A percentile compares a stretch with the other conserved stretches of the same genome.
Evolutionary conservation across 257 asterid genomes (phyloP).

Genomic region (Rehmannia glutinosa): DNA sequence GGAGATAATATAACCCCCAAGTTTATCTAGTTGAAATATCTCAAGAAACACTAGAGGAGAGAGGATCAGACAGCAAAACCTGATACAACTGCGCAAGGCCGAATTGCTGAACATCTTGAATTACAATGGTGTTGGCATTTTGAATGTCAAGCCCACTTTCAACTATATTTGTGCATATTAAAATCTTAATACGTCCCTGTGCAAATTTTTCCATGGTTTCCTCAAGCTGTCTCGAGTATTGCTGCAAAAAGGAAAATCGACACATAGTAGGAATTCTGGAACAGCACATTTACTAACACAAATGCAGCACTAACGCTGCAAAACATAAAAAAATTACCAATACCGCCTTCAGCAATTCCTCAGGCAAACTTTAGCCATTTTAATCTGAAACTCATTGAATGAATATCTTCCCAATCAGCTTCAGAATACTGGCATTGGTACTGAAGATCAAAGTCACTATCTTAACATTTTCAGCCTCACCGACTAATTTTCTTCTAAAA

Average conservation of each 20-base stretch:
- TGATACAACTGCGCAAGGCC: slow-evolving; percentile 98
- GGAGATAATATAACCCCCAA: background rate
- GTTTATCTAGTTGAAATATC: slow-evolving; percentile 1
- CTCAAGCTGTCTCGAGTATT: slow-evolving; percentile 92
- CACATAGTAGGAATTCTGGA: slow-evolving; percentile 12
- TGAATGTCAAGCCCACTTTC: slow-evolving; percentile 99
- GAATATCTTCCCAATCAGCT: too few species aligned
- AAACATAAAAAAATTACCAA: too few species aligned
- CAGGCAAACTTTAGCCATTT: too few species aligned
- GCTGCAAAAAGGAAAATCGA: slow-evolving; percentile 50
- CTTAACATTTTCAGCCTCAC: too few species aligned
- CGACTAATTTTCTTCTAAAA: background rate
- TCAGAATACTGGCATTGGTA: too few species aligned
- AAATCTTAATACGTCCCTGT: slow-evolving; percentile 69
- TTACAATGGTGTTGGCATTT: slow-evolving; percentile 87
- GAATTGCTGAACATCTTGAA: slow-evolving; percentile 95
- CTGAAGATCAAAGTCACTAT: too few species aligned
- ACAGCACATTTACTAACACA: slow-evolving; percentile 2
- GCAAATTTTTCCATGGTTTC: slow-evolving; percentile 93
- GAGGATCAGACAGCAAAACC: slow-evolving; percentile 41
- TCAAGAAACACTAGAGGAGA: slow-evolving; percentile 6
- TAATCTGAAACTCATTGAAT: too few species aligned
- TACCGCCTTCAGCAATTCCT: too few species aligned
- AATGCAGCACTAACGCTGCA: slow-evolving; percentile 9
- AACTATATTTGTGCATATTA: slow-evolving; percentile 94